These are phyloP conservation scores for Mallotus repandus DNA, from an alignment of 441 rosid species.

Conservation along the genomic window DNA sequence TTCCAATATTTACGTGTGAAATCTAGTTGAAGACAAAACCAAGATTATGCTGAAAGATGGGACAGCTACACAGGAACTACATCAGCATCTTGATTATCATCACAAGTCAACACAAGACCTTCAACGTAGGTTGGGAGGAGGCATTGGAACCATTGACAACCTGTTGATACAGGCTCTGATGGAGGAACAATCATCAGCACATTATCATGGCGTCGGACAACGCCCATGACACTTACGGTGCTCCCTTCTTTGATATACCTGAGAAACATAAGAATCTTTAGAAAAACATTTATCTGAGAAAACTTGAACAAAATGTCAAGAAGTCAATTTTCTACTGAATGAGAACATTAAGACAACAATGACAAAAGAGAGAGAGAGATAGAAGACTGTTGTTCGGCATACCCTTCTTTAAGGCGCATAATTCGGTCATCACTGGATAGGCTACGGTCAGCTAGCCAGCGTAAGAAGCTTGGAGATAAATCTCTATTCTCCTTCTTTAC, in stretches of 20 bases:
- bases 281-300: constrained; percentile 7
- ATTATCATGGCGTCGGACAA: constrained; percentile 79
- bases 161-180: constrained; percentile 64
- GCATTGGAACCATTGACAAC: constrained; percentile 75
- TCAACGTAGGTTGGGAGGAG: constrained; percentile 75
- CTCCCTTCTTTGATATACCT: constrained; percentile 92
- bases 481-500: constrained; percentile 61
- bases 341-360: not conserved
- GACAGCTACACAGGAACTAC: constrained; percentile 70
- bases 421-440: constrained; percentile 68
- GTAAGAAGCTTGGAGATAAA: constrained; percentile 65
- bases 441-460: constrained; percentile 80
- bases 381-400: constrained; percentile 12
- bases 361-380: too few relatives aligned
- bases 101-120: constrained; percentile 73
- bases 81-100: constrained; percentile 67
- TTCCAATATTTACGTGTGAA: constrained; percentile 22
- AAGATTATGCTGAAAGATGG: constrained; percentile 1
- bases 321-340: not conserved
- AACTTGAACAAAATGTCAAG: not conserved
- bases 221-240: constrained; percentile 91
- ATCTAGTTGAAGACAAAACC: constrained; percentile 25
- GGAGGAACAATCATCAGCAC: constrained; percentile 85
- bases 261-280: constrained; percentile 23
- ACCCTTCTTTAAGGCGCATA: constrained; percentile 99